These are phyloP conservation scores for Blastosporella zonata DNA, from an alignment of 1,284 basidiomycete species.

Conservation along the genomic window DNA sequence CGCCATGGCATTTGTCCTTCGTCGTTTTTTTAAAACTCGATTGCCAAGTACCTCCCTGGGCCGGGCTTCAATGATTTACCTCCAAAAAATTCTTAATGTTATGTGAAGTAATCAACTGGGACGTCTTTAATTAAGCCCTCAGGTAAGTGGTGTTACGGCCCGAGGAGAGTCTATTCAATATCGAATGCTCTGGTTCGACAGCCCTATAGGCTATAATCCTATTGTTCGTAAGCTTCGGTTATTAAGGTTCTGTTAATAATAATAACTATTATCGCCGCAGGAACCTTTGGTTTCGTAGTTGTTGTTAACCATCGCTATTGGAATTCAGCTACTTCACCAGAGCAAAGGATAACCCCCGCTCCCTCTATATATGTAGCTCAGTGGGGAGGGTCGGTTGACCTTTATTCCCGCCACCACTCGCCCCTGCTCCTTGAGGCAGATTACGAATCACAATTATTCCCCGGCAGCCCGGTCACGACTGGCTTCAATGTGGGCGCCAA, in stretches of 20 bases:
- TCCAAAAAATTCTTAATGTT: not conserved
- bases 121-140: not conserved
- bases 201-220: not conserved
- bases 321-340: not conserved
- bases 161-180: not conserved
- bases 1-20: too few relatives aligned
- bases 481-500: not conserved
- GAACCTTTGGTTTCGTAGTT: too few relatives aligned
- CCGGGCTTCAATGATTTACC: not conserved
- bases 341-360: not conserved
- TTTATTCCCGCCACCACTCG: not conserved
- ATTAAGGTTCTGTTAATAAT: not conserved
- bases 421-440: not conserved
- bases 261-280: too few relatives aligned
- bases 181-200: not conserved
- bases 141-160: not conserved
- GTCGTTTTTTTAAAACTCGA: not conserved
- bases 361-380: not conserved
- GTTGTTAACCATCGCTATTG: too few relatives aligned
- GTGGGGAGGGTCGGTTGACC: not conserved
- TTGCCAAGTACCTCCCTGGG: not conserved
- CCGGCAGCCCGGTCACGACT: not conserved
- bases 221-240: not conserved
- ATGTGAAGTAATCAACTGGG: not conserved
- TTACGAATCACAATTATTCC: slow-evolving; percentile 1